Base-by-base conservation (phyloP, 805 yeast genomes). In the Kodamaea laetipori region DNA sequence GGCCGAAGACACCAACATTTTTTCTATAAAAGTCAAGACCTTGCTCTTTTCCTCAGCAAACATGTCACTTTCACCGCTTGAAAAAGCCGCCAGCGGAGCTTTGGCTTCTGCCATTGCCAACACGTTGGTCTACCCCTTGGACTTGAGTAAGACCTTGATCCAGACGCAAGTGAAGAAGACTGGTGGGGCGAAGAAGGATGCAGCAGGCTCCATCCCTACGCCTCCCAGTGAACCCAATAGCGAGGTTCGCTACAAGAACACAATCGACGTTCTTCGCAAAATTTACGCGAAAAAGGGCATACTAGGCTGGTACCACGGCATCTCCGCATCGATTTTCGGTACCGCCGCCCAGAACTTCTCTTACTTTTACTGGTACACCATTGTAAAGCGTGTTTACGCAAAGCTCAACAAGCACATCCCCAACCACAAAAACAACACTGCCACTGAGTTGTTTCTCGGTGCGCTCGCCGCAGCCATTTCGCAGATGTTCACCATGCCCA, bases 351-450 rank as follows among this genome's bases (percentile, higher is more conserved):
- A 86, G 57, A 84, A 83, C 53, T 88, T 88, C 58, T 82, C 88
- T 23, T 88, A 88, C 63, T 88, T 88, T 62, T 88, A 86, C 64
- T 88, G 95, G 94, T 88, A 88, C 63, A 82, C 90, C 4, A 66
- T 85, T 31, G 80, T 86, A 12, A 78, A 87, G 49, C 73, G 76
- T 41, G 63, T 74, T 12, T 82, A 80, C 63, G 71, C 76, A 46
- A 66, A 63, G 39, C 45, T 65, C 37, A 46, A 68, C 41, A 61
- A 60, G 47, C 63, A 63, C 35, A 50, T 60, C 11, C 71, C 71
- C 44, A 59, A 67, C 51, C 62, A 64, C 56, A 55, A 64, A 43
- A 67, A 71, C 40, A 69, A 78, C 37, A 85, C 94, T 0, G 67
- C 80, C 1, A 80, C 79, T 49, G 96, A 88, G 62, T 74, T 88